phyloP scores from a whole-genome alignment of 2,329 filamentous ascomycete genomes.

The Talaromyces piceae region DNA sequence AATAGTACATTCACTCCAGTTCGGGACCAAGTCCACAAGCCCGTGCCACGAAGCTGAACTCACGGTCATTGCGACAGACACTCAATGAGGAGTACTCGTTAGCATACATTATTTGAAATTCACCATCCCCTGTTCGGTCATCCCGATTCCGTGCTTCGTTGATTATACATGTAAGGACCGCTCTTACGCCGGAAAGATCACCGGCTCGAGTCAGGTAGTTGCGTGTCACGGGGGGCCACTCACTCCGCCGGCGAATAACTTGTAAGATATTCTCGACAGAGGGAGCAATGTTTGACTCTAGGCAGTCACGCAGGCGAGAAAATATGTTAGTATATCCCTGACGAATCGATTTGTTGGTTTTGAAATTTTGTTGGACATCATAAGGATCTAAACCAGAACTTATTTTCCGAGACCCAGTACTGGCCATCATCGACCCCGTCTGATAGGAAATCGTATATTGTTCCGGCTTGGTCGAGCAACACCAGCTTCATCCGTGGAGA shows the following conservation, averaged over 20 bases:
- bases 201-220: slow-evolving; percentile 25
- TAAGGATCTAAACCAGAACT: slow-evolving; percentile 15
- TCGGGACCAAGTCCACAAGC: background rate
- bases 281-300: slow-evolving; percentile 16
- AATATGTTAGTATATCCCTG: slow-evolving; percentile 30
- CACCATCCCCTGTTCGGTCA: slow-evolving; percentile 1
- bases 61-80: slow-evolving; percentile 6
- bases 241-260: slow-evolving; percentile 14
- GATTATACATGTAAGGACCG: slow-evolving; percentile 2
- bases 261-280: slow-evolving; percentile 18
- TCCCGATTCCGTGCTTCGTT: background rate
- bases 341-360: slow-evolving; percentile 28
- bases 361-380: slow-evolving; percentile 20
- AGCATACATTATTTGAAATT: background rate
- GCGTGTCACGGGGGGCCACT: slow-evolving; percentile 23
- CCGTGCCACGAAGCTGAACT: slow-evolving; percentile 5
- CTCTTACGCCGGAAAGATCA: background rate
- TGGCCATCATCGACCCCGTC: slow-evolving; percentile 15
- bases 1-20: background rate
- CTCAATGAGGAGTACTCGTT: slow-evolving; percentile 1
- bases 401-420: slow-evolving; percentile 14
- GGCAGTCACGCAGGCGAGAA: slow-evolving; percentile 18
- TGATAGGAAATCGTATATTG: slow-evolving; percentile 16
- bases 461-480: slow-evolving; percentile 22
- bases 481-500: slow-evolving; percentile 30